A percentile compares a stretch with the other conserved stretches of the same genome.
Conservation (phyloP, 306 rosid genomes). For the Glycyrrhiza uralensis region DNA sequence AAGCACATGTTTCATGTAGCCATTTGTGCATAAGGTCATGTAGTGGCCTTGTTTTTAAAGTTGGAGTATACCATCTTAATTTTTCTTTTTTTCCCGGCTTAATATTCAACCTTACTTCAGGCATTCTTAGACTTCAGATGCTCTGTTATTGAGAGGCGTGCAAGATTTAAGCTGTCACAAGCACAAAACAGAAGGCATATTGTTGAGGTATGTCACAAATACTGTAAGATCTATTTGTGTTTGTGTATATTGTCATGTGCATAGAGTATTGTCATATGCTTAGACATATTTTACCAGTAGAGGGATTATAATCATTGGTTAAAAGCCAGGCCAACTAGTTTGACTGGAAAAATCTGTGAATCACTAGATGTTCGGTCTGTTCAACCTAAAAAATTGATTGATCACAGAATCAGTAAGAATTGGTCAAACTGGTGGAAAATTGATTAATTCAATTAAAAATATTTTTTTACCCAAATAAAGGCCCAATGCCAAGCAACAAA, state of each 20-base stretch:
- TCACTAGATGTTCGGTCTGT: background rate
- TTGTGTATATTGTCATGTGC: background rate
- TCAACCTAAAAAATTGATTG: background rate
- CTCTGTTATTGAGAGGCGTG: conserved; percentile 86
- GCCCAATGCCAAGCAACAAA: background rate
- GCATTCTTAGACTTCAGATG: conserved; percentile 92
- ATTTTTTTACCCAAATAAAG: background rate
- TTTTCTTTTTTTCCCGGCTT: background rate
- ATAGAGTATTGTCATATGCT: background rate
- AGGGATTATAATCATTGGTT: background rate
- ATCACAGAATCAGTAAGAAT: background rate
- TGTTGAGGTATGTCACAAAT: conserved; percentile 59
- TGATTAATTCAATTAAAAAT: background rate
- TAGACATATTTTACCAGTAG: background rate
- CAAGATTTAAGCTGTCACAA: conserved; percentile 76
- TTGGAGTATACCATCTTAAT: background rate
- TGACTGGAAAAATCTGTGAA: background rate
- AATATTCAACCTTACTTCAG: conserved; percentile 37
- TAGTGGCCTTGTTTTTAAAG: background rate
- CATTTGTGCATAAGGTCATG: background rate
- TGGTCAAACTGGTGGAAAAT: too few relatives aligned
- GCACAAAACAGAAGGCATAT: conserved; percentile 84
- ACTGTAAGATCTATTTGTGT: background rate
- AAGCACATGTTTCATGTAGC: too few relatives aligned
- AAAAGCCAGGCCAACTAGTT: background rate